Evolutionary conservation across 805 yeast genomes (phyloP), one percentile per base, ranked within the genome.

Genomic region (Diddensiella caesifluorescens): DNA sequence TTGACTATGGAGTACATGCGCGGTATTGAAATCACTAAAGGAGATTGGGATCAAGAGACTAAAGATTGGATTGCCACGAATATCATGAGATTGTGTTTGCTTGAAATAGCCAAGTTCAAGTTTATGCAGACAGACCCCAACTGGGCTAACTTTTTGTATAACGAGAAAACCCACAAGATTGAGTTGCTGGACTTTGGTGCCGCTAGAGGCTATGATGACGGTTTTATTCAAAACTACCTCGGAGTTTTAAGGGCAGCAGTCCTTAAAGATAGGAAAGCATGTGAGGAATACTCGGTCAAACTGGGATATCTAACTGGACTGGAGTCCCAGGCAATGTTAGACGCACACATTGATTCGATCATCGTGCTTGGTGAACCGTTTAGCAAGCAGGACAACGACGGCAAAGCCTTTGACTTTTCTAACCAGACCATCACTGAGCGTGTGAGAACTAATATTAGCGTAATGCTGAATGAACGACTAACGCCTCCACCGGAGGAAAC

Each of bases 121-220:
- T 90, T 82, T 65, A 92, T 92, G 98, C 98, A 92, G 65, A 90
- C 97, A 1, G 98, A 92, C 65, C 98, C 98, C 39, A 92, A 92
- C 62, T 92, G 98, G 98, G 97, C 98, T 34, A 92, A 92, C 62
- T 92, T 92, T 65, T 65, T 92, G 46, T 88, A 84, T 67, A 88
- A 92, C 57, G 69, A 69, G 25, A 52, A 67, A n/a, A 78, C 88
- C 1, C 64, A 74, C 20, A 79, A 82, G 60, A 77, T 92, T 44
- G 97, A 90, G 62, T 69, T 92, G 42, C 68, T 92, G 40, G 98
- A 92, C 65, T 92, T 92, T 64, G 98, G 98, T 36, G 97, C 98
- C 1, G 82, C 96, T 4, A 73, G 97, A 49, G 83, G 77, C 23
- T 92, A 78, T 61, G 69, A 77, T 18, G 74, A 71, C 29, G 75